Base-by-base conservation (phyloP, 2,329 filamentous ascomycete genomes). In the Hypoxylon sp. region DNA sequence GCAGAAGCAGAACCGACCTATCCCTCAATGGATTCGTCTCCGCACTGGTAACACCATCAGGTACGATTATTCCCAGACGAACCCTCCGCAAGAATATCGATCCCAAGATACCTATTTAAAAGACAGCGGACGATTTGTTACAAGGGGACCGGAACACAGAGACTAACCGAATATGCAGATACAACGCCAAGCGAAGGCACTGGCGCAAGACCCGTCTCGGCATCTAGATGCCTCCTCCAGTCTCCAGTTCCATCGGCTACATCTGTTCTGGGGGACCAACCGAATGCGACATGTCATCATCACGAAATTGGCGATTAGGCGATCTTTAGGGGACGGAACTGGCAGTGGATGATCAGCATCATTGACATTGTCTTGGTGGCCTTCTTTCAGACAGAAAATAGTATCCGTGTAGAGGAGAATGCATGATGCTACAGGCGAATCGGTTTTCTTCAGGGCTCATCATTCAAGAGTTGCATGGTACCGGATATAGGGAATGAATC, bases 131-230 rank as follows among this genome's bases (percentile, higher is more conserved):
- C 34, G 10, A n/a, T 55, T 7, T 30, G 32, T 43, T n/a, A 50
- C 46, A 21, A 61, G 28, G 17, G 38, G 38, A 36, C 21, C 59
- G 2, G 11, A 60, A 14, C 38, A 36, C n/a, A 48, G 28, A 28
- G 65, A 59, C 71, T 75, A 60, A 74, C 68, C n/a, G 62, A 48
- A 50, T 51, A 5, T 50, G 78, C 82, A 99, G 96, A 88, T 99
- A 99, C 91, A 99, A 99, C 89, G 94, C 96, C 81, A 99, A 99
- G 93, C 89, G 96, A 86, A 93, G 96, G 87, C 96, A 99, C 85
- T 99, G 96, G 96, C 93, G 96, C 89, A 99, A 99, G 95, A 98
- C 96, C 83, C 92, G 94, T 83, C 93, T 99, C 86, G 94, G 94
- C 82, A 97, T 99, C 89, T 99, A 96, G 89, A 89, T 85, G 83